Base-by-base conservation (phyloP, 2,329 filamentous ascomycete genomes). In the Arthrobotrys musiformis region DNA sequence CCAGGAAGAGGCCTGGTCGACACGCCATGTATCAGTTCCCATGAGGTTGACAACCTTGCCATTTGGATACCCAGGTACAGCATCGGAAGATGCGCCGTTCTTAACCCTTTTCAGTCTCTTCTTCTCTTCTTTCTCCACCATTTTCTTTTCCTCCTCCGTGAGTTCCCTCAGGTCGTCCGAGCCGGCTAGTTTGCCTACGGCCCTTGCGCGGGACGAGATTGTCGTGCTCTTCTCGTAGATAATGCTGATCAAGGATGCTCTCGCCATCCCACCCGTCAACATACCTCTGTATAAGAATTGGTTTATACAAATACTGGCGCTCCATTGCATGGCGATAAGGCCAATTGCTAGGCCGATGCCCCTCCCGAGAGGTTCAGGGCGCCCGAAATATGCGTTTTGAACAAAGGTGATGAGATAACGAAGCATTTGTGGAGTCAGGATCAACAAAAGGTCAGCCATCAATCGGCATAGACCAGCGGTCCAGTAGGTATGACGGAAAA, bases 21-120 rank as follows among this genome's bases (percentile, higher is more conserved):
- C 87, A 79, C 96, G 91, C 84, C 99, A 95, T 15, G 94, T 94
- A 83, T 99, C 95, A 8, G 99, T 94, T 58, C 95, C 94, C 94
- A 99, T 99, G 84, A 97, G 95, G 83, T 99, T 99, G 83, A 99
- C 95, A 82, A 99, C 97, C 82, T 99, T 95, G 68, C 95, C 95
- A 0, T 95, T 99, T 0, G 93, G 92, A 85, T 98, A 98, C 46
- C 90, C 85, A 1, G 93, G 48, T 8, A 76, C 11, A 17, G 68
- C 37, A 22, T 76, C 92, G 17, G 40, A 62, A 5, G n/a, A 7
- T 9, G 62, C 68, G 5, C 68, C 68, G 2, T 89, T 89, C 9
- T 88, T 84, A 19, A 91, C 84, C 1, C 87, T 88, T 2, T 85
- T 83, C 11, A 85, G 85, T 28, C 85, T 85, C 24, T 82, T 83